Evolutionary conservation across 2,329 filamentous ascomycete genomes (phyloP).

Genomic region (Lizonia empirigonia): DNA sequence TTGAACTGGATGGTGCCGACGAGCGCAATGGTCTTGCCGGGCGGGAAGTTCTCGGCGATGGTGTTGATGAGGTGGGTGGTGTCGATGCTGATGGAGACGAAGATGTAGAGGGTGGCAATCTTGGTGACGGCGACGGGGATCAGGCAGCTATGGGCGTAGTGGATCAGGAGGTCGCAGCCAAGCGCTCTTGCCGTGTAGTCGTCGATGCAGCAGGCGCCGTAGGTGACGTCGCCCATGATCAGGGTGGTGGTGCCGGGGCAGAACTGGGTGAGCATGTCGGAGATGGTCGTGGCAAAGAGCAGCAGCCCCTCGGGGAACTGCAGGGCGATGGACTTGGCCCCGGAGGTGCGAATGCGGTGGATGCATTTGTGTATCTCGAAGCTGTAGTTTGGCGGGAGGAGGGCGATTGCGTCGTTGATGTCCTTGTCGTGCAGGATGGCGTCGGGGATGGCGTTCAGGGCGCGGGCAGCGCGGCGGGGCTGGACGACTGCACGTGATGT

Average conservation of each 20-base stretch:
- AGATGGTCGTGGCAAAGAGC: slow-evolving; percentile 95
- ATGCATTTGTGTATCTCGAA: slow-evolving; percentile 99
- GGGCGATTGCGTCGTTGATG: slow-evolving; percentile 82
- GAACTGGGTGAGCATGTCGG: slow-evolving; percentile 93
- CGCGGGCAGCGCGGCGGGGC: slow-evolving; percentile 73
- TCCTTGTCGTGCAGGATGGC: slow-evolving; percentile 84
- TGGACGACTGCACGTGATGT: slow-evolving; percentile 64
- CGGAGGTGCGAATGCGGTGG: slow-evolving; percentile 82
- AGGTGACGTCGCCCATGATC: slow-evolving; percentile 99
- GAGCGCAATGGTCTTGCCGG: slow-evolving; percentile 85
- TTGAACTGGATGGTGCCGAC: slow-evolving; percentile 99
- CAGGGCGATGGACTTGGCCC: slow-evolving; percentile 83
- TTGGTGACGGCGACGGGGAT: slow-evolving; percentile 96
- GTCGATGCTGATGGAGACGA: slow-evolving; percentile 97
- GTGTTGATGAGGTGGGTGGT: slow-evolving; percentile 84
- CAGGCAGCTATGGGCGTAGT: slow-evolving; percentile 96
- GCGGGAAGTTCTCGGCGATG: slow-evolving; percentile 83
- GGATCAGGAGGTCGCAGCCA: slow-evolving; percentile 90
- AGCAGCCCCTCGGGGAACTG: slow-evolving; percentile 96
- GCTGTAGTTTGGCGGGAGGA: slow-evolving; percentile 94
- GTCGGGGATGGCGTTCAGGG: slow-evolving; percentile 88
- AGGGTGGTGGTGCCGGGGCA: slow-evolving; percentile 89
- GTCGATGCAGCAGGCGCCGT: slow-evolving; percentile 97
- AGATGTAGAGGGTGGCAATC: slow-evolving; percentile 97
- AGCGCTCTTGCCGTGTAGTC: slow-evolving; percentile 95